Evolutionary conservation across 2,329 filamentous ascomycete genomes (phyloP).

Genomic region (Sporothrix euskadiensis): DNA sequence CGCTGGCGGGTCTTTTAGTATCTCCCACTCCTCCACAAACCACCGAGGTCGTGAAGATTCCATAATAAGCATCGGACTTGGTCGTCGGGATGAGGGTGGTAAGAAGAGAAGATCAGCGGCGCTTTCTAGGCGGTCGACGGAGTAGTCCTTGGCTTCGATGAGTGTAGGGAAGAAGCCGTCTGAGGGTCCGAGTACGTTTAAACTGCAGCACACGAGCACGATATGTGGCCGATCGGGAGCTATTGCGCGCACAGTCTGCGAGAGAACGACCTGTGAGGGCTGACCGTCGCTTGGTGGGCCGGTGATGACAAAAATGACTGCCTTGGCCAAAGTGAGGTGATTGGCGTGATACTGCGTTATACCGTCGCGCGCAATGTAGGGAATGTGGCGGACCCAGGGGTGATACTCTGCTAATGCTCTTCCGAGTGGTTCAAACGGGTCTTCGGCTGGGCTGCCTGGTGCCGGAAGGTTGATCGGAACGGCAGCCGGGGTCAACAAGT

Average conservation of each 20-base stretch:
- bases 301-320: conserved; percentile 62
- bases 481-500: conserved; percentile 62
- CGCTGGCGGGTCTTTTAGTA: conserved; percentile 44
- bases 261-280: conserved; percentile 51
- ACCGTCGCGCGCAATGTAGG: conserved; percentile 64
- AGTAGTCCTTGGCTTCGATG: conserved; percentile 52
- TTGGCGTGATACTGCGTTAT: conserved; percentile 64
- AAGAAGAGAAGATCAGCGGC: conserved; percentile 56
- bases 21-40: conserved; percentile 46
- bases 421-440: conserved; percentile 74
- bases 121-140: conserved; percentile 48
- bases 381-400: conserved; percentile 66
- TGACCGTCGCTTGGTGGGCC: conserved; percentile 50
- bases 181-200: conserved; percentile 44
- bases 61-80: conserved; percentile 34
- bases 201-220: conserved; percentile 53
- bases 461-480: conserved; percentile 46
- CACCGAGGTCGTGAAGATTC: conserved; percentile 43
- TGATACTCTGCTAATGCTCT: conserved; percentile 61
- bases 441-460: conserved; percentile 46
- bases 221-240: conserved; percentile 49
- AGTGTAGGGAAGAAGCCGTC: conserved; percentile 53
- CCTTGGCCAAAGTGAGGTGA: conserved; percentile 61
- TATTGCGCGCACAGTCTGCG: conserved; percentile 38
- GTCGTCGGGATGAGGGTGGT: conserved; percentile 27